Evolutionary conservation across 2,329 filamentous ascomycete species (phyloP).

Genomic region (Dactylella cylindrospora): DNA sequence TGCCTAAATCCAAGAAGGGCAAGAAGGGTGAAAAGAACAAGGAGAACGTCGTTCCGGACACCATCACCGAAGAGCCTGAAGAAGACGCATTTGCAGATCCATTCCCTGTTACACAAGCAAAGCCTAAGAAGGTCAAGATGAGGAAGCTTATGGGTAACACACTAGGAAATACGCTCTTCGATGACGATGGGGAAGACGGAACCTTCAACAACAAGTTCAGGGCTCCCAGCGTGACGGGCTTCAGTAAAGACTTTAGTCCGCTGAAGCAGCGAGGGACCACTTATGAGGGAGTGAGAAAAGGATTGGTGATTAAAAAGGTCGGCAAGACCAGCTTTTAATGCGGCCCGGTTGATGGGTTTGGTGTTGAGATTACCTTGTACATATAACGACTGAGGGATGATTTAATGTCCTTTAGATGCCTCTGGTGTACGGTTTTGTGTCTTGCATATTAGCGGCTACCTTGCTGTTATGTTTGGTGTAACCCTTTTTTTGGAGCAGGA

Average conservation of each 20-base stretch:
- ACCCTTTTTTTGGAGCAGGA: constrained; percentile 12
- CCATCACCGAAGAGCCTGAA: constrained; percentile 28
- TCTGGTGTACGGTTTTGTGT: constrained; percentile 24
- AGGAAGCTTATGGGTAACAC: constrained; percentile 68
- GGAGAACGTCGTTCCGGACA: constrained; percentile 43
- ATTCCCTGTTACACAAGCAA: constrained; percentile 40
- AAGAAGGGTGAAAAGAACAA: constrained; percentile 47
- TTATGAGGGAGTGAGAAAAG: constrained; percentile 28
- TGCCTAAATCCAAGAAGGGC: constrained; percentile 46
- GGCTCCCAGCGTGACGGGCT: constrained; percentile 36
- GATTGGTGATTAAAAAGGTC: constrained; percentile 30
- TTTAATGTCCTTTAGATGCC: constrained; percentile 10
- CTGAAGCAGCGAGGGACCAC: constrained; percentile 49
- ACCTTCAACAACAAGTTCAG: constrained; percentile 33
- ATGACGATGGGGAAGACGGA: constrained; percentile 65
- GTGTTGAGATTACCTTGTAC: constrained; percentile 10
- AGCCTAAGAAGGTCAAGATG: constrained; percentile 61
- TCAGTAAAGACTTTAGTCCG: constrained; percentile 46
- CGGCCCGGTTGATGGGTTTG: not conserved
- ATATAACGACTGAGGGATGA: constrained; percentile 36
- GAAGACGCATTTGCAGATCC: constrained; percentile 27
- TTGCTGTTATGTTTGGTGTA: constrained; percentile 3
- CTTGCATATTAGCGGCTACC: constrained; percentile 11
- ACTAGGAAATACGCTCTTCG: constrained; percentile 68
- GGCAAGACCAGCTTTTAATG: constrained; percentile 6